A percentile compares a stretch with the other conserved stretches of the same genome.
phyloP scores from a whole-genome alignment of 2,329 filamentous ascomycete species.

The Hortaea werneckii region DNA sequence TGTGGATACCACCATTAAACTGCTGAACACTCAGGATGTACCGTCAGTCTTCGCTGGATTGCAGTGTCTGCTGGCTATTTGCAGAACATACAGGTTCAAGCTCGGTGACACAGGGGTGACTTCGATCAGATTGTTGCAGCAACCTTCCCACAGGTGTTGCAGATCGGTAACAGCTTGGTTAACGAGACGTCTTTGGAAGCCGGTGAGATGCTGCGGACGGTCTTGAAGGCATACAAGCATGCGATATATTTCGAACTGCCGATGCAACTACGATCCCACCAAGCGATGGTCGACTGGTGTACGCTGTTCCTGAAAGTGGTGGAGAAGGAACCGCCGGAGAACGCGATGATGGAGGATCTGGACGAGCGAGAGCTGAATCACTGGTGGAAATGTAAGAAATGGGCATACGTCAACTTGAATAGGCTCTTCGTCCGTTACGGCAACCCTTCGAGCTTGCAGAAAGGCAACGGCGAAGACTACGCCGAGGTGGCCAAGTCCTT shows the following conservation, averaged over 20 bases:
- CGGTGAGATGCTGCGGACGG: conserved; percentile 89
- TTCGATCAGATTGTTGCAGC: conserved; percentile 91
- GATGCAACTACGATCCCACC: conserved; percentile 63
- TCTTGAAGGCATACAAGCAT: conserved; percentile 96
- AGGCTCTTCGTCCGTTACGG: conserved; percentile 89
- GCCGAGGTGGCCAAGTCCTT: conserved; percentile 82
- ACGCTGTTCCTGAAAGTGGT: conserved; percentile 88
- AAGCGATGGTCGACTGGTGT: conserved; percentile 88
- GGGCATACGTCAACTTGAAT: conserved; percentile 97
- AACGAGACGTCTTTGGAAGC: conserved; percentile 89
- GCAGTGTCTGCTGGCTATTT: conserved; percentile 88
- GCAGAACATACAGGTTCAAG: conserved; percentile 92
- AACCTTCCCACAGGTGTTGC: conserved; percentile 78
- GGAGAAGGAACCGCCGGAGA: conserved; percentile 69
- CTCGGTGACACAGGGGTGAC: conserved; percentile 67
- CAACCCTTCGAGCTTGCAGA: conserved; percentile 66
- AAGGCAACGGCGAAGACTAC: conserved; percentile 65
- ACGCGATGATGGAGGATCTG: conserved; percentile 66
- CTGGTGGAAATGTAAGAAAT: conserved; percentile 99
- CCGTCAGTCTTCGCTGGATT: conserved; percentile 83
- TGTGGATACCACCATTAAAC: conserved; percentile 80
- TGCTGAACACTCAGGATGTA: conserved; percentile 78
- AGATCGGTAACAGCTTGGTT: conserved; percentile 79
- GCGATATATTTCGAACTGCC: conserved; percentile 90
- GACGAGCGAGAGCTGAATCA: conserved; percentile 87